Evolutionary conservation across 2,329 filamentous ascomycete species (phyloP).

Genomic region (Penicillium paneum): DNA sequence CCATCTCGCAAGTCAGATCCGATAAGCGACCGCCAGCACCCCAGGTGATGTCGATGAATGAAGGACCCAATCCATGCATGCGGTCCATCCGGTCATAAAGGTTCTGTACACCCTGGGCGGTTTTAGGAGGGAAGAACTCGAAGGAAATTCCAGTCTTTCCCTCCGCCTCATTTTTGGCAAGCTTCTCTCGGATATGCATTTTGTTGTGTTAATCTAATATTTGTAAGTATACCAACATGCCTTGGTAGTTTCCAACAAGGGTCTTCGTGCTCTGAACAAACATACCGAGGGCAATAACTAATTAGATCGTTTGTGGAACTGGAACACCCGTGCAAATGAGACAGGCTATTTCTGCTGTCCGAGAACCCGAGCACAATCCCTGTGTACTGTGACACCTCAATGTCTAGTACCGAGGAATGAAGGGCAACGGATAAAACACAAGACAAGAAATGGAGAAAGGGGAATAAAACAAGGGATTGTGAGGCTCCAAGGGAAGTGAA

Average conservation of each 20-base stretch:
- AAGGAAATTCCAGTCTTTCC: slow-evolving; percentile 92
- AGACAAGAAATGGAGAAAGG: background rate
- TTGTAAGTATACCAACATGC: slow-evolving; percentile 1
- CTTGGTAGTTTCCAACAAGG: background rate
- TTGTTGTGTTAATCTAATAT: slow-evolving; percentile 37
- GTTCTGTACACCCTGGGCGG: slow-evolving; percentile 84
- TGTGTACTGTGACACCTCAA: slow-evolving; percentile 12
- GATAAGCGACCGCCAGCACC: slow-evolving; percentile 89
- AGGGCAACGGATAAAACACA: slow-evolving; percentile 1
- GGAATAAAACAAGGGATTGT: slow-evolving; percentile 3
- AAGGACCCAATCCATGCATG: slow-evolving; percentile 90
- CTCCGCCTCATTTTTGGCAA: slow-evolving; percentile 74
- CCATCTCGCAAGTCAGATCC: slow-evolving; percentile 95
- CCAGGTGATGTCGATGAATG: slow-evolving; percentile 99
- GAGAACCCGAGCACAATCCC: slow-evolving; percentile 2
- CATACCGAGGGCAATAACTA: slow-evolving; percentile 3
- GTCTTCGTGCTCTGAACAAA: background rate
- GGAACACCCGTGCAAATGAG: slow-evolving; percentile 11
- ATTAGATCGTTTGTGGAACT: slow-evolving; percentile 10
- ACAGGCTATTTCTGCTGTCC: slow-evolving; percentile 8
- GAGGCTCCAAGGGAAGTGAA: slow-evolving; percentile 12
- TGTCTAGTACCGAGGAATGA: background rate
- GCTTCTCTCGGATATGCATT: slow-evolving; percentile 96
- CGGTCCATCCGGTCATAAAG: slow-evolving; percentile 99
- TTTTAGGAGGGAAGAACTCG: slow-evolving; percentile 99